These are phyloP conservation scores for Leptographium galeiforme DNA, from an alignment of 2,329 filamentous ascomycete genomes.

Conservation along the genomic window DNA sequence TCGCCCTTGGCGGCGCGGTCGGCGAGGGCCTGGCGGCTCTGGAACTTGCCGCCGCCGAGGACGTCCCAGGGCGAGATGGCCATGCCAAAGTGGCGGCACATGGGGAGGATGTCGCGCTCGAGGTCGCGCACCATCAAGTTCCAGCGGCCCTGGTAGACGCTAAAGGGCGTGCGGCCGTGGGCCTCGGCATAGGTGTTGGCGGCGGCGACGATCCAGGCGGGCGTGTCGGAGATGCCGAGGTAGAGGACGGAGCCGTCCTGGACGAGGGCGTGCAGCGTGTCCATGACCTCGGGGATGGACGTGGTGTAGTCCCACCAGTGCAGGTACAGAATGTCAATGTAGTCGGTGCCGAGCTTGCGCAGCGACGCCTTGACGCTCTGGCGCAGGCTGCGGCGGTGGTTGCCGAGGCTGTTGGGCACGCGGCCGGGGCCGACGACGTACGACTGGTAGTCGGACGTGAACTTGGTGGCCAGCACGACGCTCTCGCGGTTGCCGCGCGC, in stretches of 20 bases:
- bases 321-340: slow-evolving; percentile 30
- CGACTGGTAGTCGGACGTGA: slow-evolving; percentile 30
- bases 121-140: slow-evolving; percentile 18
- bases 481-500: slow-evolving; percentile 35
- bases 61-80: slow-evolving; percentile 47
- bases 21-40: slow-evolving; percentile 23
- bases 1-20: slow-evolving; percentile 19
- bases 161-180: slow-evolving; percentile 23
- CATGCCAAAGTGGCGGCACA: slow-evolving; percentile 29
- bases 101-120: slow-evolving; percentile 29
- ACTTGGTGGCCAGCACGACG: slow-evolving; percentile 44
- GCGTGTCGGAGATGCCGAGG: slow-evolving; percentile 25
- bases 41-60: slow-evolving; percentile 38
- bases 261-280: slow-evolving; percentile 26
- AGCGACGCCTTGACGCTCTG: slow-evolving; percentile 29
- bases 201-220: slow-evolving; percentile 25
- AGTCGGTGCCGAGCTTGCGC: slow-evolving; percentile 29
- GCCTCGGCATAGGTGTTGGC: slow-evolving; percentile 24
- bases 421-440: slow-evolving; percentile 23
- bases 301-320: slow-evolving; percentile 32
- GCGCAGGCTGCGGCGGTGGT: slow-evolving; percentile 26
- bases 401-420: slow-evolving; percentile 28
- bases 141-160: slow-evolving; percentile 27
- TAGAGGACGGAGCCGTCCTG: slow-evolving; percentile 27
- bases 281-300: slow-evolving; percentile 28